Evolutionary conservation across 441 rosid species (phyloP).

Genomic region (Erodium texanum): DNA sequence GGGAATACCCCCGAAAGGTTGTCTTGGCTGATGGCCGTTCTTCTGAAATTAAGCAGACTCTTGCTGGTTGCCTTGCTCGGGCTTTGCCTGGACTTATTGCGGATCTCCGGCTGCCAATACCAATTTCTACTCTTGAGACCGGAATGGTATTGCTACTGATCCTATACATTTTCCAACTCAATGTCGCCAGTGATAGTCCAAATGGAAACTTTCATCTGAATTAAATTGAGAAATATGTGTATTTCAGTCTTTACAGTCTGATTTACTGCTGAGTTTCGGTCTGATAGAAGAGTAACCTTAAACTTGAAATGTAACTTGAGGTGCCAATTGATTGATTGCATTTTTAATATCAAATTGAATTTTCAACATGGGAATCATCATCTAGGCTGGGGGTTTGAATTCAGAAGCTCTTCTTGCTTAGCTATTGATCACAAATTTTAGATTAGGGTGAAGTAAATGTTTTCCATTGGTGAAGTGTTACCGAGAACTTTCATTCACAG

Average conservation of each 20-base stretch:
- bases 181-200: neutral
- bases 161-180: neutral
- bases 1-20: constrained; percentile 51
- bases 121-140: constrained; percentile 68
- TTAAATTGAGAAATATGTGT: neutral
- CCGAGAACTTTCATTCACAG: constrained; percentile 29
- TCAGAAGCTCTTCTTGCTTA: neutral
- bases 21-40: constrained; percentile 59
- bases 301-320: neutral
- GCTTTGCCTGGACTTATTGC: constrained; percentile 62
- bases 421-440: neutral
- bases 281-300: neutral
- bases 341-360: neutral
- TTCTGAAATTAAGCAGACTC: constrained; percentile 73
- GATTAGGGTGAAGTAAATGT: neutral
- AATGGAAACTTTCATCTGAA: neutral
- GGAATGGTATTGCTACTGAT: constrained; percentile 49
- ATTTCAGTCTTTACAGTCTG: neutral
- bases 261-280: neutral
- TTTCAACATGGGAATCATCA: neutral
- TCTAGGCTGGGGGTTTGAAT: neutral
- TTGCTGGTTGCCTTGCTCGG: constrained; percentile 72
- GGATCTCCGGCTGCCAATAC: constrained; percentile 51
- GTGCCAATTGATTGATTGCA: neutral
- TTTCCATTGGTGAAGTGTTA: neutral